These are phyloP conservation scores for Fusarium metavorans DNA, from an alignment of 2,329 filamentous ascomycete species.

Conservation along the genomic window DNA sequence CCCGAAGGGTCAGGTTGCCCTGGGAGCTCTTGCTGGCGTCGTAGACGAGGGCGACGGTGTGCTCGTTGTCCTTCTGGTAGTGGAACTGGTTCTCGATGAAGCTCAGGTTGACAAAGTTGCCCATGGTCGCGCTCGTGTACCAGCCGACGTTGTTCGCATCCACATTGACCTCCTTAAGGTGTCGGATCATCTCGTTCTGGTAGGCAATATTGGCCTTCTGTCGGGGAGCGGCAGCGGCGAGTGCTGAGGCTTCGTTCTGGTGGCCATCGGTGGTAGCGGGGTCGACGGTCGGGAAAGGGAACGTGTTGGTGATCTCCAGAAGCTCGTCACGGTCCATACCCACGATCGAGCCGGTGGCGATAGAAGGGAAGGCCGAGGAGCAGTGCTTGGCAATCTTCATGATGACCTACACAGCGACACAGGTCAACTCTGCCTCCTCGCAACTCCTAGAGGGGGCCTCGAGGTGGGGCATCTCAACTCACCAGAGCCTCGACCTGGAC, in stretches of 20 bases:
- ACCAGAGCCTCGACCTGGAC: constrained; percentile 97
- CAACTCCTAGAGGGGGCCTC: constrained; percentile 43
- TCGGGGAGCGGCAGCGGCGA: constrained; percentile 88
- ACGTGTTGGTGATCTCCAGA: constrained; percentile 93
- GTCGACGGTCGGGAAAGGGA: constrained; percentile 91
- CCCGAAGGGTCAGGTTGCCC: constrained; percentile 88
- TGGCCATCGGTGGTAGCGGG: constrained; percentile 76
- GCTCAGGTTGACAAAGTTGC: constrained; percentile 94
- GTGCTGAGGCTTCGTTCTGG: constrained; percentile 79
- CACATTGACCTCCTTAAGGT: constrained; percentile 96
- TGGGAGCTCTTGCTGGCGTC: constrained; percentile 96
- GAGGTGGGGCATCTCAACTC: constrained; percentile 59
- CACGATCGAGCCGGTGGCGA: constrained; percentile 89
- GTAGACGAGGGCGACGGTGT: constrained; percentile 89
- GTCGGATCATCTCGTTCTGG: constrained; percentile 97
- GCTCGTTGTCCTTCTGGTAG: constrained; percentile 96
- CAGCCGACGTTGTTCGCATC: constrained; percentile 98
- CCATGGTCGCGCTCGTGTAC: constrained; percentile 99
- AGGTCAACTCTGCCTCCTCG: constrained; percentile 36
- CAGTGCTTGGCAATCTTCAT: constrained; percentile 99
- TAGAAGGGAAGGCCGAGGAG: constrained; percentile 86
- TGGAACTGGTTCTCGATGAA: constrained; percentile 98
- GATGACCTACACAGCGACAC: constrained; percentile 72
- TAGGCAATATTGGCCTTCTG: constrained; percentile 91
- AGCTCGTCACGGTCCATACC: constrained; percentile 88